Evolutionary conservation across 2,329 filamentous ascomycete species (phyloP).

Genomic region (Trichoderma aggressivum): DNA sequence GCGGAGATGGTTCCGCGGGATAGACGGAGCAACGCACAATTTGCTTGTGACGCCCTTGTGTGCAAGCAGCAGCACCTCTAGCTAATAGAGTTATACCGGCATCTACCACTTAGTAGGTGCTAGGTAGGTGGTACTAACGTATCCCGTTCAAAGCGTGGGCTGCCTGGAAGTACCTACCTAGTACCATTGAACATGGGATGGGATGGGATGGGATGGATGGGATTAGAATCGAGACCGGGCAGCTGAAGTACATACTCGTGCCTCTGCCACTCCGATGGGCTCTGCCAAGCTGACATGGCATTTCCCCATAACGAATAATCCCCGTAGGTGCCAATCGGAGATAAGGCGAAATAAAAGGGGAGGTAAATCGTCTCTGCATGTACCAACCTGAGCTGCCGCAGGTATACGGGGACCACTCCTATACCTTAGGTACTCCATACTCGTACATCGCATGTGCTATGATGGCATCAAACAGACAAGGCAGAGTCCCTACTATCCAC

Average conservation of each 20-base stretch:
- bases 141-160: not conserved
- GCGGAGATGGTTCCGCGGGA: not conserved
- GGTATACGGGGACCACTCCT: too few species aligned
- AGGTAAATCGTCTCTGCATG: not conserved
- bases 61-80: not conserved
- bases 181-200: not conserved
- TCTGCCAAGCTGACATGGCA: not conserved
- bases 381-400: not conserved
- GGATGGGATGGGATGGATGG: too few species aligned
- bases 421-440: too few species aligned
- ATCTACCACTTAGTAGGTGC: not conserved
- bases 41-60: not conserved
- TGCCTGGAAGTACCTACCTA: not conserved
- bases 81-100: not conserved
- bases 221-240: not conserved
- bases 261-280: not conserved
- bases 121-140: too few species aligned
- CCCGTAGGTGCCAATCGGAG: not conserved
- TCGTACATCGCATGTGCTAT: not conserved
- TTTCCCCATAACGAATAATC: not conserved
- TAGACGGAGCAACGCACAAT: not conserved
- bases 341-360: not conserved
- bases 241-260: not conserved
- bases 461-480: not conserved
- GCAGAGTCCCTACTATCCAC: not conserved